A percentile compares a stretch with the other conserved stretches of the same genome.
Conservation (phyloP, 1,284 basidiomycete species). For the Butyriboletus appendiculatus region DNA sequence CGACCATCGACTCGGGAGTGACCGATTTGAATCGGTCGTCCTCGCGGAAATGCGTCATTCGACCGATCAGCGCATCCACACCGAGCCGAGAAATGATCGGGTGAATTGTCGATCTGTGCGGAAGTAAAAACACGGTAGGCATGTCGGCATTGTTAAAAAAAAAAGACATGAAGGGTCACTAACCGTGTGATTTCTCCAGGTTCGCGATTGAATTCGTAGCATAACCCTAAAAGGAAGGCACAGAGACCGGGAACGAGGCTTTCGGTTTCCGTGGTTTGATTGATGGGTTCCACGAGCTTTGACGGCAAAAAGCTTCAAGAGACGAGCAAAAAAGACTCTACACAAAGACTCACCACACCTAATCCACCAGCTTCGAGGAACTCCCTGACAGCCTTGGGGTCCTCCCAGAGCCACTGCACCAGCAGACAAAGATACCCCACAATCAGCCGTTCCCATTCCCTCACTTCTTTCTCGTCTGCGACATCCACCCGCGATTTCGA, state of each 20-base stretch:
- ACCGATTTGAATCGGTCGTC: slow-evolving; percentile 91
- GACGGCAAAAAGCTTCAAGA: not conserved
- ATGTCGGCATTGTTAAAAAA: not conserved
- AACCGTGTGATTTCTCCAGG: slow-evolving; percentile 89
- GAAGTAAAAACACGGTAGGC: not conserved
- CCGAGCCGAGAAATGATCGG: slow-evolving; percentile 87
- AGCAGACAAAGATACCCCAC: slow-evolving; percentile 85
- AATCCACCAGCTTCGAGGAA: slow-evolving; percentile 91
- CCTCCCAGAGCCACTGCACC: slow-evolving; percentile 97
- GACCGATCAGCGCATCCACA: slow-evolving; percentile 86
- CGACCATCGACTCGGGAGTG: slow-evolving; percentile 75
- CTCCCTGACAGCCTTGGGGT: slow-evolving; percentile 83
- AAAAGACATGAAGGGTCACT: slow-evolving; percentile 12
- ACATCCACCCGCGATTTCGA: slow-evolving; percentile 68
- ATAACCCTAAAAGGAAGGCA: slow-evolving; percentile 89
- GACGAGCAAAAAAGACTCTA: not conserved
- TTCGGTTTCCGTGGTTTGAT: slow-evolving; percentile 86
- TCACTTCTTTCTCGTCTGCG: slow-evolving; percentile 58
- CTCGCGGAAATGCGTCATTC: slow-evolving; percentile 84
- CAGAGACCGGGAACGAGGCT: slow-evolving; percentile 89
- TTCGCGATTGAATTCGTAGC: slow-evolving; percentile 94
- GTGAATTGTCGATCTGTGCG: slow-evolving; percentile 73
- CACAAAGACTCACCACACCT: slow-evolving; percentile 68
- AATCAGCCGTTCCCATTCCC: slow-evolving; percentile 90
- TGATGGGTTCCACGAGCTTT: slow-evolving; percentile 92